Percentiles rank a stretch among this genome's conserved stretches.
phyloP scores from a whole-genome alignment of 1,284 basidiomycete species.

The Ceratobasidium sp. region DNA sequence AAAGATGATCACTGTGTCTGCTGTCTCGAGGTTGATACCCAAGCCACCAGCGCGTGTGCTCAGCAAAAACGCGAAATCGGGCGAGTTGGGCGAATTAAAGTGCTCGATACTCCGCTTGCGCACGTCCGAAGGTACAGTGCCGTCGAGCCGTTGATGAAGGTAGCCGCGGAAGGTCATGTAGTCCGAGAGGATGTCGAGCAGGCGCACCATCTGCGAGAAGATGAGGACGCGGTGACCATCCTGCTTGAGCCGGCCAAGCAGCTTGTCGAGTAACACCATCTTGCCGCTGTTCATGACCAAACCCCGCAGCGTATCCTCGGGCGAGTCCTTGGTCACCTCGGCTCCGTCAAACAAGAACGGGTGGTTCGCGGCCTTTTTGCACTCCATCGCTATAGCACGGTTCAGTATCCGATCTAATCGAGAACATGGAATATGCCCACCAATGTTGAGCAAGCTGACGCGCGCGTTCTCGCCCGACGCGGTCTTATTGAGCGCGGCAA shows the following conservation, averaged over 20 bases:
- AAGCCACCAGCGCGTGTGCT: constrained; percentile 97
- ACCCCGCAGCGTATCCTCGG: constrained; percentile 92
- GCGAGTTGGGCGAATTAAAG: constrained; percentile 78
- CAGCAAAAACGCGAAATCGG: constrained; percentile 85
- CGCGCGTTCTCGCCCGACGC: constrained; percentile 78
- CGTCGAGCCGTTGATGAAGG: constrained; percentile 83
- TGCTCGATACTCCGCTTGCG: constrained; percentile 87
- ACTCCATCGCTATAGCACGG: constrained; percentile 78
- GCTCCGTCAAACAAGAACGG: constrained; percentile 98
- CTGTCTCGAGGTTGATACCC: constrained; percentile 98
- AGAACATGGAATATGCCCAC: constrained; percentile 57
- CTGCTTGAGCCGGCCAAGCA: constrained; percentile 86
- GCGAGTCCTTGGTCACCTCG: constrained; percentile 77
- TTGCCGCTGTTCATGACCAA: constrained; percentile 99
- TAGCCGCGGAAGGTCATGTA: constrained; percentile 94
- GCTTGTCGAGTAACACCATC: constrained; percentile 95
- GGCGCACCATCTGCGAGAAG: constrained; percentile 99
- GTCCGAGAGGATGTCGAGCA: constrained; percentile 98
- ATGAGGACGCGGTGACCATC: constrained; percentile 97
- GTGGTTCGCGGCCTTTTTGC: constrained; percentile 98
- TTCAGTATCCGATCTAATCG: constrained; percentile 7
- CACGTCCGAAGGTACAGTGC: constrained; percentile 77
- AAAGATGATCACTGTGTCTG: constrained; percentile 99
- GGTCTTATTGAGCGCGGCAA: constrained; percentile 90
- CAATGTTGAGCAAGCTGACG: constrained; percentile 94